A percentile compares a stretch with the other conserved stretches of the same genome.
Conservation (phyloP, 2,329 filamentous ascomycete genomes). For the Talaromyces piceae region DNA sequence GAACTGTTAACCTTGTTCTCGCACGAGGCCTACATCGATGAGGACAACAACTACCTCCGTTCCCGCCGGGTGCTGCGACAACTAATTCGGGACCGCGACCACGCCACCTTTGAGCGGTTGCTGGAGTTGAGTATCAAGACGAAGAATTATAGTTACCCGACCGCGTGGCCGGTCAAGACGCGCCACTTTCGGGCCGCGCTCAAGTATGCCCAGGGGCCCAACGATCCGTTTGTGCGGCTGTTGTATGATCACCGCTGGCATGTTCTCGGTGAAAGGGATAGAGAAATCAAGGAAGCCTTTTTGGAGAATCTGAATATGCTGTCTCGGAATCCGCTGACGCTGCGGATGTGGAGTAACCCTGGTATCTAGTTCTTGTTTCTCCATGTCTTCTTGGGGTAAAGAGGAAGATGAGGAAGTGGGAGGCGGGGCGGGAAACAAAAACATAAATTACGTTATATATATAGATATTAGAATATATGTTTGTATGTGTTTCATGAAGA, state of each 20-base stretch:
- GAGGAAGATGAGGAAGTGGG: no score
- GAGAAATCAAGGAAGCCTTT: not conserved
- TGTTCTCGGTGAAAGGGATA: not conserved
- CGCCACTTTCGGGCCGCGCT: conserved; percentile 26
- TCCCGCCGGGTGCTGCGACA: conserved; percentile 25
- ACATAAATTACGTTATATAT: not conserved
- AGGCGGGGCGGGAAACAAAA: no score
- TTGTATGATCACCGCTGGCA: conserved; percentile 27
- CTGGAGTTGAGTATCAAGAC: conserved; percentile 24
- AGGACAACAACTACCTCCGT: conserved; percentile 22
- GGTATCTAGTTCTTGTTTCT: no score
- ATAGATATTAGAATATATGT: not conserved
- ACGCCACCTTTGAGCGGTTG: conserved; percentile 25
- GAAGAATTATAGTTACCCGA: conserved; percentile 24
- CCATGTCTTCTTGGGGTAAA: no score
- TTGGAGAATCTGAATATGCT: not conserved
- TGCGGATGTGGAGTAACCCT: not conserved
- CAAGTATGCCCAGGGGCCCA: conserved; percentile 18
- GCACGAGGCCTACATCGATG: conserved; percentile 31
- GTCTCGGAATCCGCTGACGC: not conserved
- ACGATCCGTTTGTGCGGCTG: conserved; percentile 29
- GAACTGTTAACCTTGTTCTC: conserved; percentile 32
- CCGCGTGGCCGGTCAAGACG: conserved; percentile 26
- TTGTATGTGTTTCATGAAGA: no score
- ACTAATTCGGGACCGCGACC: conserved; percentile 29